These are phyloP conservation scores for Spongiforma sp. DNA, from an alignment of 1,284 basidiomycete genomes.

Conservation along the genomic window DNA sequence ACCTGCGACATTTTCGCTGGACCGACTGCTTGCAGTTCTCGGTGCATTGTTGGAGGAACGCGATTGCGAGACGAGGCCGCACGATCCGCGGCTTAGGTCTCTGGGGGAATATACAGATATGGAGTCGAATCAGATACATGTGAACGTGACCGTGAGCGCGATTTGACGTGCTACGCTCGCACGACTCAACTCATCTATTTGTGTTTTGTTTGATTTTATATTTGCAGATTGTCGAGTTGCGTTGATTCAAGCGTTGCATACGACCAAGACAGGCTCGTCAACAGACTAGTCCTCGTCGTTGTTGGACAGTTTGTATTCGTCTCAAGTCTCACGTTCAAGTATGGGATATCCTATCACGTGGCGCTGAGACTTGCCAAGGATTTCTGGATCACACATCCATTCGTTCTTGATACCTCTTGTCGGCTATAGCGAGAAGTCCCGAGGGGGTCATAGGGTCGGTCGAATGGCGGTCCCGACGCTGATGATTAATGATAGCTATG, in stretches of 20 bases:
- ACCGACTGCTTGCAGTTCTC: conserved; percentile 84
- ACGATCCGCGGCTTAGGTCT: conserved; percentile 52
- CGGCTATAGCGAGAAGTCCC: no score
- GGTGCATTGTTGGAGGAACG: conserved; percentile 86
- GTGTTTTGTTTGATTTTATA: no score
- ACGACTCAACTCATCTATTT: no score
- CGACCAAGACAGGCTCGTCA: no score
- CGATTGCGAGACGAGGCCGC: conserved; percentile 58
- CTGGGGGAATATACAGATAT: conserved; percentile 71
- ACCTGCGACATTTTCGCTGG: conserved; percentile 82
- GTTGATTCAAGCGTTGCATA: conserved; percentile 68
- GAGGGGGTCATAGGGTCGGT: no score
- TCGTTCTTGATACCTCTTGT: no score
- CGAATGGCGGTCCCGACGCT: no score
- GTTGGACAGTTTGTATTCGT: no score
- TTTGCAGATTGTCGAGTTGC: conserved; percentile 74
- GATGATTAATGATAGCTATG: no score
- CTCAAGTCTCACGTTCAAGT: conserved; percentile 79
- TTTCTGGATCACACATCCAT: conserved; percentile 59
- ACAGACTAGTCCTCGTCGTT: no score
- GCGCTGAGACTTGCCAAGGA: conserved; percentile 66
- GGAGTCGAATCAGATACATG: conserved; percentile 64
- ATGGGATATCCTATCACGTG: conserved; percentile 72
- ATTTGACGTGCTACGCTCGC: no score
- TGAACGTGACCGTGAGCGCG: conserved; percentile 65